Base-by-base conservation (phyloP, 345 rosid species). In the Conringia planisiliqua region DNA sequence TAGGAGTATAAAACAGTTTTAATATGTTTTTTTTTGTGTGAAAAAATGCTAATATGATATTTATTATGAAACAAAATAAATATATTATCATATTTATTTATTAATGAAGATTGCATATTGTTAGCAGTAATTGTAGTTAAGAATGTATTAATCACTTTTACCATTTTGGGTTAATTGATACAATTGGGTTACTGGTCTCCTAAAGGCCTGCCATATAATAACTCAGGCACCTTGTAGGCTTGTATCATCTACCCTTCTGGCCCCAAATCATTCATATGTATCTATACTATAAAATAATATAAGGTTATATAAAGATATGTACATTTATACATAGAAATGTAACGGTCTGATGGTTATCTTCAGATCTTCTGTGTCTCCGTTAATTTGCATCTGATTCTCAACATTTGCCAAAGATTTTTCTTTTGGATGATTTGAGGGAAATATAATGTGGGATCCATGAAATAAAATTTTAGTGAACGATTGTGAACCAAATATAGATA, bases 391-490 rank as follows among this genome's bases (percentile, higher is more conserved):
- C 58, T 69, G 70, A 54, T 61, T 54, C 75, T 69, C 70, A 24
- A 62, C 11, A 69, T 16, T 52, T 62, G 48, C 74, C 48, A 70
- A 76, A 62, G 70, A 76, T 69, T 58, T 43, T 68, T 22, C 56
- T 22, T 75, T 68, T 13, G 43, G 14, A 54, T 33, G 79, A 68
- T 69, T 62, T 54, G 43, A 69, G 50, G 26, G 59, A 60, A 62
- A 62, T 69, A 62, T 24, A 35, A 54, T 43, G 75, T 76, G 75
- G 75, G 70, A 40, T 69, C 70, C 75, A 76, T 69, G 65, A 56
- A 52, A 54, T 54, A 16, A 42, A 7, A 24, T 54, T 5, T 43
- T 16, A 40, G 62, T 52, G 70, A 68, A 52, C 33, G 70, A 48
- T 18, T 18, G 54, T 76, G 40, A 76, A 70, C 46, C 29, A 61